A percentile compares a stretch with the other conserved stretches of the same genome.
Conservation (phyloP, 2,329 filamentous ascomycete genomes). For the Dactylonectria macrodidyma region DNA sequence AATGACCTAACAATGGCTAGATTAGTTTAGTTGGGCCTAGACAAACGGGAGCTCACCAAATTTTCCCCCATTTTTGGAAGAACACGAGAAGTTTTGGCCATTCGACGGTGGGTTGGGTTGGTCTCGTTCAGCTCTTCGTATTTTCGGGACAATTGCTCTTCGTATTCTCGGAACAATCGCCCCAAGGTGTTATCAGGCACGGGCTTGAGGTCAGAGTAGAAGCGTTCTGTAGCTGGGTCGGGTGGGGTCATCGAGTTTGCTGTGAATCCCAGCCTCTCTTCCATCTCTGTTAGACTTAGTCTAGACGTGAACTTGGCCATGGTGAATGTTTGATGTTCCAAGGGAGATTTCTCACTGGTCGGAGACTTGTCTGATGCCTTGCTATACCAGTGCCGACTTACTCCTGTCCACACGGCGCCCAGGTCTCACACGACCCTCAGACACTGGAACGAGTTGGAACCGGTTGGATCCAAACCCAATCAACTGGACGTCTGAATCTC, state of each 20-base stretch:
- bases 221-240: not conserved
- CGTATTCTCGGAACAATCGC: slow-evolving; percentile 3
- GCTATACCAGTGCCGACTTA: too few species aligned
- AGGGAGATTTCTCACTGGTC: too few species aligned
- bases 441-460: too few species aligned
- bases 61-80: not conserved
- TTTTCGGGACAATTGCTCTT: not conserved
- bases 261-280: slow-evolving; percentile 10
- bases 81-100: not conserved
- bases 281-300: slow-evolving; percentile 9
- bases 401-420: too few species aligned
- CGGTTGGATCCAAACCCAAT: too few species aligned
- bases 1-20: not conserved
- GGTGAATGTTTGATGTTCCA: not conserved
- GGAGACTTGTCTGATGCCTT: too few species aligned
- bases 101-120: not conserved
- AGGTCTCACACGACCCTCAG: too few species aligned
- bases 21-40: not conserved
- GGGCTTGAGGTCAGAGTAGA: slow-evolving; percentile 18
- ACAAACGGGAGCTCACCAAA: not conserved
- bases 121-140: not conserved
- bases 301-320: slow-evolving; percentile 12
- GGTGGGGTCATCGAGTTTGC: not conserved
- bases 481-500: too few species aligned
- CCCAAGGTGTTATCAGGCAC: not conserved